Evolutionary conservation across 306 rosid genomes (phyloP), one percentile per base, ranked within the genome.

Genomic region (Abrus pulchellus): DNA sequence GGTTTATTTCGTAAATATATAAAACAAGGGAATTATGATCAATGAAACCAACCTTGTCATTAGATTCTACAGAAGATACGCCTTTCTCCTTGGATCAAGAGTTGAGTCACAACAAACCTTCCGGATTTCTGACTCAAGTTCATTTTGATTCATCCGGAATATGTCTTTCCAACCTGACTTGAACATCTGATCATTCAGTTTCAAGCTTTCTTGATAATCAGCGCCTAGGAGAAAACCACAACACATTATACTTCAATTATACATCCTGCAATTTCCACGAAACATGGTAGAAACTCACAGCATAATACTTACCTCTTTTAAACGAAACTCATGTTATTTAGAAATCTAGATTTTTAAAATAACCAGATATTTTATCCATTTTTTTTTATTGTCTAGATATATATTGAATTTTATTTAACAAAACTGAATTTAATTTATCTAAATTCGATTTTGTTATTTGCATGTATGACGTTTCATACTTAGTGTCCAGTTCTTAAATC

Each of bases 91-190:
- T 36, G 99, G 99, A 89, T 96, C 99, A 82, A 96, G 99, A 74
- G 98, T 88, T 11, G 83, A 90, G 64, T 96, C 99, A 57, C 90
- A 93, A 87, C 93, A 93, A 67, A 96, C 99, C 88, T 96, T 93
- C 84, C 99, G 88, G 81, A 93, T 93, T 90, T 96, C 99, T 72
- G 98, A 88, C 81, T 93, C 99, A 66, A 96, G 94, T 83, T 96
- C 99, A 92, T 86, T 92, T 87, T 96, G 94, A 77, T 96, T 96
- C 99, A 96, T 96, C 61, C 99, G 97, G 75, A 96, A 96, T 83
- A 96, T 96, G 88, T 96, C 99, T 85, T 96, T 96, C 99, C 99
- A 96, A 67, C 99, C 99, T 48, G 99, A 98, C 89, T 88, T 96
- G 89, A 96, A 96, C 99, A 92, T 96, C 90, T 92, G 98, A 80